Evolutionary conservation across 306 rosid genomes (phyloP).

Genomic region (Spatholobus suberectus): DNA sequence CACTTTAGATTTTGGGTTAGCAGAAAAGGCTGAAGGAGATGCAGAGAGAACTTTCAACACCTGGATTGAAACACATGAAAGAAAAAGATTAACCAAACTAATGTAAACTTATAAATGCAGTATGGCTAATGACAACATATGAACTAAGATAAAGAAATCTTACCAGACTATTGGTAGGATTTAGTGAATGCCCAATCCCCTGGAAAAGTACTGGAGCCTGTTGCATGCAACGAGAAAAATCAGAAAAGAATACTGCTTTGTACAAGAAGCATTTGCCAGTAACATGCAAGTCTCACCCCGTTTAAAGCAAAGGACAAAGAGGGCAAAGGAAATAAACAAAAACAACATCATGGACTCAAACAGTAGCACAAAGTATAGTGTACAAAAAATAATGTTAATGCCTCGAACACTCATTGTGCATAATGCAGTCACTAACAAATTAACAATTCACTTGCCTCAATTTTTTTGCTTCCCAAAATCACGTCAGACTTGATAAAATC

Average conservation of each 20-base stretch:
- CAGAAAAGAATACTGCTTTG: conserved; percentile 27
- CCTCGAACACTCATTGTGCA: not conserved
- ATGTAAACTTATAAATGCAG: conserved; percentile 22
- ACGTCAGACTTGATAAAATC: conserved; percentile 76
- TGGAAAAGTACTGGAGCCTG: conserved; percentile 99
- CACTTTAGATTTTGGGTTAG: conserved; percentile 83
- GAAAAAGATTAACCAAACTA: conserved; percentile 27
- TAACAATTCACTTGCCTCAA: conserved; percentile 69
- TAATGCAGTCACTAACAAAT: conserved; percentile 21
- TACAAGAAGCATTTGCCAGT: conserved; percentile 4
- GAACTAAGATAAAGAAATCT: conserved; percentile 37
- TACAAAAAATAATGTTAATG: not conserved
- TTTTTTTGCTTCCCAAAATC: conserved; percentile 76
- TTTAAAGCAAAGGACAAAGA: not conserved
- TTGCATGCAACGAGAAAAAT: conserved; percentile 43
- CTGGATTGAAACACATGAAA: conserved; percentile 49
- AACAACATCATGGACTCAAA: conserved; percentile 8
- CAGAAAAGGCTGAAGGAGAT: conserved; percentile 91
- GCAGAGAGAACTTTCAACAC: conserved; percentile 92
- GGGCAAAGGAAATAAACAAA: not conserved
- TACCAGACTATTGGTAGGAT: conserved; percentile 90
- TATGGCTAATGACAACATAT: conserved; percentile 11
- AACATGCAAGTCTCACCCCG: not conserved
- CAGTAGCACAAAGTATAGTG: not conserved
- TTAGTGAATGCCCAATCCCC: conserved; percentile 90